Base-by-base conservation (phyloP, 257 asterid genomes). In the Ocimum tenuiflorum region DNA sequence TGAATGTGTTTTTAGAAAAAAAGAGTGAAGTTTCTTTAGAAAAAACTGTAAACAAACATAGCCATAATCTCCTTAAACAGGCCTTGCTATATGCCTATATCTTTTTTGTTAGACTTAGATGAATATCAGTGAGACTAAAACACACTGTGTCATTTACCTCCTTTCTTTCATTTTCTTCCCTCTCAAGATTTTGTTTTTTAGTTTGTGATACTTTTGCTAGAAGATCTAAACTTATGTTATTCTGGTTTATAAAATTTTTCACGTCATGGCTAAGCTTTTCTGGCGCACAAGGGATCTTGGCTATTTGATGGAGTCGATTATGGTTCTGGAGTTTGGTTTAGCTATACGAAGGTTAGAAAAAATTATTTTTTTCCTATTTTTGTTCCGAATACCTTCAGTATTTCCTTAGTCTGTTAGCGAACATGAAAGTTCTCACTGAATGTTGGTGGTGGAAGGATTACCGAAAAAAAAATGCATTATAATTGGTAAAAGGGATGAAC, bases 241-340 rank as follows among this genome's bases (percentile, higher is more conserved):
- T 63, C 62, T 74, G 68, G 62, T 42, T 39, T 65, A 53, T 45
- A 59, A 53, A 50, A 43, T 50, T 65, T 61, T 72, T 47, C 35
- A 7, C 49, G 8, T 68, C 53, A 41, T 76, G 75, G 62, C 48
- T 45, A 60, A 94, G 99, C 91, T 94, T 77, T 94, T 88, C 77
- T 94, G 99, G 99, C 88, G 91, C 36, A 90, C 99, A 60, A 80
- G 83, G 83, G 74, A 88, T 79, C 77, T 85, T 60, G 97, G 99
- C 61, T 94, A 90, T 85, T 76, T 94, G 86, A 79, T 94, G 77
- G 97, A 90, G 89, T 70, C 99, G 0, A 75, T 86, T 66, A 78
- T 85, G 88, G 76, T 90, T 79, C 75, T 90, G 88, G 99, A 94
- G 86, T 94, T 94, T 82, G 99, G 99, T 68, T 81, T 90, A 79